phyloP scores from a whole-genome alignment of 1,139 yeast genomes.

The Yamadazyma friedrichii region DNA sequence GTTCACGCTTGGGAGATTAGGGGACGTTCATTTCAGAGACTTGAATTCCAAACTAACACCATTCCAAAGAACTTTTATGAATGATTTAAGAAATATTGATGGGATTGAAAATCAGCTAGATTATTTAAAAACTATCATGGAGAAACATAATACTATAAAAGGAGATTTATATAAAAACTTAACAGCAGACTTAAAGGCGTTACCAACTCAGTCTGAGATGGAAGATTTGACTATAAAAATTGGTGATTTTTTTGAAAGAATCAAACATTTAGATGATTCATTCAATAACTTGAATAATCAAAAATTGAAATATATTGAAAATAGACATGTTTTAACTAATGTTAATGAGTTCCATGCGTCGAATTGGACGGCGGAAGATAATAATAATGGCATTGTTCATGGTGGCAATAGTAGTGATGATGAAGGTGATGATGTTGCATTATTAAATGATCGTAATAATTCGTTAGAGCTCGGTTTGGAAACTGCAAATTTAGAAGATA shows the following conservation, averaged over 20 bases:
- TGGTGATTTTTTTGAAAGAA: constrained; percentile 23
- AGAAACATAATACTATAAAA: constrained; percentile 25
- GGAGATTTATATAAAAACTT: constrained; percentile 26
- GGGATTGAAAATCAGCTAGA: constrained; percentile 27
- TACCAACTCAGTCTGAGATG: constrained; percentile 33
- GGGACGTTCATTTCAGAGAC: constrained; percentile 87
- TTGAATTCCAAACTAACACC: constrained; percentile 74
- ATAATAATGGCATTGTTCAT: constrained; percentile 10
- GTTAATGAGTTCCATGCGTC: constrained; percentile 31
- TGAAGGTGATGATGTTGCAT: constrained; percentile 33
- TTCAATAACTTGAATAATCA: constrained; percentile 23
- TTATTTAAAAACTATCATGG: constrained; percentile 36
- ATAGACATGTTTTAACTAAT: constrained; percentile 30
- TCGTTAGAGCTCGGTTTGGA: constrained; percentile 30
- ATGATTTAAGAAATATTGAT: constrained; percentile 65
- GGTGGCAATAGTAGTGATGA: constrained; percentile 14
- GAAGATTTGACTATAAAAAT: constrained; percentile 26
- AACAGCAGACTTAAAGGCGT: constrained; percentile 26
- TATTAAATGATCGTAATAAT: constrained; percentile 26
- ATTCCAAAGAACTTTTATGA: constrained; percentile 85
- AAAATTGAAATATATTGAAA: constrained; percentile 28
- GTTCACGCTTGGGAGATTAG: constrained; percentile 75
- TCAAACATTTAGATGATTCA: constrained; percentile 35
- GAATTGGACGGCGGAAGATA: constrained; percentile 11
- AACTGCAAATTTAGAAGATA: constrained; percentile 43